Evolutionary conservation across 805 yeast species (phyloP).

Genomic region (Clavispora carvajalis): DNA sequence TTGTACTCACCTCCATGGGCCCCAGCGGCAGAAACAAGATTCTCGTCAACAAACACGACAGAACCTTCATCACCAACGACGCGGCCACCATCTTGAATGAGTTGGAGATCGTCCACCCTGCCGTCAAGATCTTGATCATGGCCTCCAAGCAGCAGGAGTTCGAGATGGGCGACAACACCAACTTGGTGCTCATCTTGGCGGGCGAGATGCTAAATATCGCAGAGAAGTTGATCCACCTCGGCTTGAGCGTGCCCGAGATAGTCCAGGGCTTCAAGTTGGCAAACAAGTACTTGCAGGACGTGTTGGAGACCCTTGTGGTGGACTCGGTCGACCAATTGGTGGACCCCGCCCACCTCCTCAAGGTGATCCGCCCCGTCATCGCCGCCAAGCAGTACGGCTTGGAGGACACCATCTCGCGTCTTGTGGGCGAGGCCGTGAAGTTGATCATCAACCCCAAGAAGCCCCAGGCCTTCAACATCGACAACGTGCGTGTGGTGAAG

Average conservation of each 20-base stretch:
- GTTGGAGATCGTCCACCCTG: slow-evolving; percentile 93
- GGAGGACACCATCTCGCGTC: slow-evolving; percentile 69
- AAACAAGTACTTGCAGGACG: slow-evolving; percentile 63
- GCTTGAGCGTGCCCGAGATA: slow-evolving; percentile 87
- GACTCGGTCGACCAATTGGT: slow-evolving; percentile 56
- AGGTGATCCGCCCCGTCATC: slow-evolving; percentile 80
- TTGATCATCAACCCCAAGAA: slow-evolving; percentile 64
- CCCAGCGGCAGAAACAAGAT: slow-evolving; percentile 97
- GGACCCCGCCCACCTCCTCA: slow-evolving; percentile 52
- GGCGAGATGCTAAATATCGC: slow-evolving; percentile 87
- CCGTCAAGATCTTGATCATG: slow-evolving; percentile 92
- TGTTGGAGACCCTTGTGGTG: slow-evolving; percentile 60
- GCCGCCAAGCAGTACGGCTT: slow-evolving; percentile 91
- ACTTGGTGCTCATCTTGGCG: slow-evolving; percentile 84
- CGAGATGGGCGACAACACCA: slow-evolving; percentile 97
- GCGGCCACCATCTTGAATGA: slow-evolving; percentile 97
- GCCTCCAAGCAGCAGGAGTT: slow-evolving; percentile 95
- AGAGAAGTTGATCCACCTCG: slow-evolving; percentile 77
- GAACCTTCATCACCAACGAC: slow-evolving; percentile 86
- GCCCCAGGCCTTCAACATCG: slow-evolving; percentile 75
- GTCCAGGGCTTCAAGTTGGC: slow-evolving; percentile 91
- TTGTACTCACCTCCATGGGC: slow-evolving; percentile 92
- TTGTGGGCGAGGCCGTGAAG: slow-evolving; percentile 82
- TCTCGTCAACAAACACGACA: slow-evolving; percentile 82
- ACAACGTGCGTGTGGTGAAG: slow-evolving; percentile 90